phyloP scores from a whole-genome alignment of 371 early-diverging fungal genomes.

The Mucor indicus region DNA sequence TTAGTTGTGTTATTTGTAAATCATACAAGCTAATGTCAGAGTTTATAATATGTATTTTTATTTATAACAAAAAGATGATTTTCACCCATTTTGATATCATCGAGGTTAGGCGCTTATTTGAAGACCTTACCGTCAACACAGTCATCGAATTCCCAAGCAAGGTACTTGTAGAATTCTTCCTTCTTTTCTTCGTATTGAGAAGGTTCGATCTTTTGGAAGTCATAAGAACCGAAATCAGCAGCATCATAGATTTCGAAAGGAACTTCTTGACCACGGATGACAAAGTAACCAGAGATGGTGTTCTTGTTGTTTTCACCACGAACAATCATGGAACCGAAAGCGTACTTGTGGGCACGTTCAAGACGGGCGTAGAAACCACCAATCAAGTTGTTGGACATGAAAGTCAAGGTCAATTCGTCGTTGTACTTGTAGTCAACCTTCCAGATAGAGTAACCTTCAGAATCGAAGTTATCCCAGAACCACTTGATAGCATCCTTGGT shows the following conservation, averaged over 20 bases:
- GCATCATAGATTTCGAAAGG: conserved; percentile 85
- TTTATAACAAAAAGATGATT: no score
- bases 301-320: conserved; percentile 88
- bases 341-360: conserved; percentile 93
- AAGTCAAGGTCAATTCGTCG: conserved; percentile 77
- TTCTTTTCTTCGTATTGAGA: conserved; percentile 54
- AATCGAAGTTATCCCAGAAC: conserved; percentile 91
- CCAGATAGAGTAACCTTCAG: conserved; percentile 87
- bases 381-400: conserved; percentile 91
- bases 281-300: conserved; percentile 91
- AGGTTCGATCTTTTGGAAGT: conserved; percentile 80
- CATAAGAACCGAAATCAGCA: conserved; percentile 87
- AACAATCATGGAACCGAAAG: conserved; percentile 87
- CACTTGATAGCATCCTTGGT: conserved; percentile 86
- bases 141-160: conserved; percentile 51
- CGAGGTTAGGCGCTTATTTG: conserved; percentile 77
- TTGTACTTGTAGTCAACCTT: conserved; percentile 93
- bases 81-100: no score
- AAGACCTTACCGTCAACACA: conserved; percentile 59
- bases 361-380: conserved; percentile 94
- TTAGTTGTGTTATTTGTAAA: no score
- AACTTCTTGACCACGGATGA: conserved; percentile 88
- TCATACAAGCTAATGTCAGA: no score
- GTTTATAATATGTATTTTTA: no score
- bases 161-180: conserved; percentile 46